phyloP scores from a whole-genome alignment of 2,329 filamentous ascomycete genomes.

The Exophiala oligosperma region DNA sequence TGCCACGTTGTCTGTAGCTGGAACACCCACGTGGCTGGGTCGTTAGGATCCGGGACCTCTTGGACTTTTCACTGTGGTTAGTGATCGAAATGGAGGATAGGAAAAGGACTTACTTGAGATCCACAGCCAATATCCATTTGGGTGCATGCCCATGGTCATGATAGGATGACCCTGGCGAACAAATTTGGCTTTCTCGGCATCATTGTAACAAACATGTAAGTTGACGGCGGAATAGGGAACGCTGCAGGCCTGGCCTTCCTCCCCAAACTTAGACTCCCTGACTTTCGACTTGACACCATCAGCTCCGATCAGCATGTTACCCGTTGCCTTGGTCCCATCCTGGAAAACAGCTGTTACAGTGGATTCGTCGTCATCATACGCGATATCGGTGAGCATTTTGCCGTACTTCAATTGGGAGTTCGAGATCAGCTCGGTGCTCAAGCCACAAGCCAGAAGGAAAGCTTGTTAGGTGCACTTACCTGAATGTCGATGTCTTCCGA shows the following conservation, averaged over 20 bases:
- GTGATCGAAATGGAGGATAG: neutral
- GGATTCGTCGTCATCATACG: slow-evolving; percentile 18
- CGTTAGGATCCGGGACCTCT: slow-evolving; percentile 28
- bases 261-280: slow-evolving; percentile 20
- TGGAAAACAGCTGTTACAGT: slow-evolving; percentile 22
- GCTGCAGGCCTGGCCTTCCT: slow-evolving; percentile 21
- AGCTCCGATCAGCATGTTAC: slow-evolving; percentile 29
- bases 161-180: slow-evolving; percentile 27
- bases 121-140: slow-evolving; percentile 22
- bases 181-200: slow-evolving; percentile 29
- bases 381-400: slow-evolving; percentile 22
- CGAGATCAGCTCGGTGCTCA: neutral
- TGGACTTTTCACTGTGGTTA: slow-evolving; percentile 26
- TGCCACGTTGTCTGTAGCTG: slow-evolving; percentile 31
- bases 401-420: slow-evolving; percentile 20
- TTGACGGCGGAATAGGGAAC: slow-evolving; percentile 29
- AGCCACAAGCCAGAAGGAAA: too few species aligned
- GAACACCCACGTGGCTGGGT: slow-evolving; percentile 35
- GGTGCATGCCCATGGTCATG: slow-evolving; percentile 24
- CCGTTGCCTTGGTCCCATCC: slow-evolving; percentile 25
- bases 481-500: slow-evolving; percentile 18
- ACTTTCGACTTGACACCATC: slow-evolving; percentile 32
- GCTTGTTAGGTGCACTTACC: neutral
- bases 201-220: slow-evolving; percentile 28
- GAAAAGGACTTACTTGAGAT: slow-evolving; percentile 16